Base-by-base conservation (phyloP, 768 basidiomycete genomes). In the Amanita fuliginea region DNA sequence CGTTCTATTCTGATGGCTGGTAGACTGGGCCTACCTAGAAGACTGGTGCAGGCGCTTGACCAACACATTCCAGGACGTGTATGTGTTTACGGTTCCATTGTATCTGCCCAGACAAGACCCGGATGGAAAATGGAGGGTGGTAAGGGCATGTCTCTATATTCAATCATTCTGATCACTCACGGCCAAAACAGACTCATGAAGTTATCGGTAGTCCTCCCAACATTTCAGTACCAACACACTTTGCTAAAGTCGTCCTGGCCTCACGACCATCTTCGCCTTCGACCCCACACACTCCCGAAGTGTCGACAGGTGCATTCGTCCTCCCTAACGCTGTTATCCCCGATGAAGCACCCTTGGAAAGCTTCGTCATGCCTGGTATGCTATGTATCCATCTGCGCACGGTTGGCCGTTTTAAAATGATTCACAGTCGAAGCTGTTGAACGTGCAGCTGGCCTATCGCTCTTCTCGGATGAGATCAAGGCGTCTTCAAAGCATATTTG, bases 21-120 rank as follows among this genome's bases (percentile, higher is more conserved):
- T 56, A 96, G 93, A 97, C 62, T 98, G 94, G 94, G 94, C 92
- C 8, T 96, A 94, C 63, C 66, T 95, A 13, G 91, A 96, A 65
- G 85, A 96, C 57, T 99, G 94, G 85, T 97, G 94, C 64, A 76
- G 96, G 36, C 76, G 82, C 8, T 74, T 98, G 43, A 97, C 95
- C 0, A 74, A 70, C n/a, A 76, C 72, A 24, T 99, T 96, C 63
- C 68, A 86, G 36, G 93, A 99, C 60, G 96, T 99, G 44, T 99
- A 94, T 65, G 83, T 98, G 42, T 99, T 99, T 68, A 99, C 96
- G 3, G 76, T 99, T 14, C 96, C 96, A 0, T 71, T 99, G n/a
- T 99, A 98, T 67, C 78, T 97, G 2, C 96, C 96, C 1, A 80
- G 77, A 43, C 76, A 78, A 43, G 86, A 90, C 3, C 58, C 79